Evolutionary conservation across 352 stramenopile genomes (phyloP), one percentile per base, ranked within the genome.

Genomic region (Phytopythium sindhum): DNA sequence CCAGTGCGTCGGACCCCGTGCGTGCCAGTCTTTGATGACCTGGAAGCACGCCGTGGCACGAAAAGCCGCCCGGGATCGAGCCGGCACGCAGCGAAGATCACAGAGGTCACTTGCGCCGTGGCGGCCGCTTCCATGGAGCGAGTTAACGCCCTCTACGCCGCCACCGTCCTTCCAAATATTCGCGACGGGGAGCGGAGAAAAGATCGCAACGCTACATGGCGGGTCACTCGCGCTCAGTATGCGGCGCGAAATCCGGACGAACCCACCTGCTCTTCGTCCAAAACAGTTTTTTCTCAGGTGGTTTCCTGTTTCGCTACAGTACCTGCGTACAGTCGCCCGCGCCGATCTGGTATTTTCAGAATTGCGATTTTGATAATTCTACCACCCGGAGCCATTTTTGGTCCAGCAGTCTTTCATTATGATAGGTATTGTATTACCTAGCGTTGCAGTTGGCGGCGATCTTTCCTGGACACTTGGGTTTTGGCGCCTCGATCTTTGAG

Each of bases 161-260:
- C 31, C 31, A 4, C 4, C 14, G 33, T 45, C 39, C 12, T 45
- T 45, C 39, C 39, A 45, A 45, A 45, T 28, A 23, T 29, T 53
- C 24, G 0, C 12, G 39, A 4, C 39, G 15, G 47, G 11, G 47
- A 2, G 45, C n/a, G 2, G 47, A 29, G 11, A 21, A 53, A 53
- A 53, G 47, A 53, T 53, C 47, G 24, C 47, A 15, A 19, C 47
- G 26, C 26, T 55, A 55, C 26, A 26, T 55, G 48, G 48, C 48
- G 14, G 0, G 24, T 31, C 8, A 53, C 24, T 53, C 10, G 24
- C 47, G 24, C 6, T 15, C 23, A 53, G 47, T 53, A 53, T 53
- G 12, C n/a, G 12, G 12, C 23, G 6, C 11, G 23, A 19, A 53
- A 54, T 54, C 24, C 47, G 23, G 47, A 21, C 9, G 45, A 52